Base-by-base conservation (phyloP, 2,329 filamentous ascomycete species). In the Aureobasidium zeae region DNA sequence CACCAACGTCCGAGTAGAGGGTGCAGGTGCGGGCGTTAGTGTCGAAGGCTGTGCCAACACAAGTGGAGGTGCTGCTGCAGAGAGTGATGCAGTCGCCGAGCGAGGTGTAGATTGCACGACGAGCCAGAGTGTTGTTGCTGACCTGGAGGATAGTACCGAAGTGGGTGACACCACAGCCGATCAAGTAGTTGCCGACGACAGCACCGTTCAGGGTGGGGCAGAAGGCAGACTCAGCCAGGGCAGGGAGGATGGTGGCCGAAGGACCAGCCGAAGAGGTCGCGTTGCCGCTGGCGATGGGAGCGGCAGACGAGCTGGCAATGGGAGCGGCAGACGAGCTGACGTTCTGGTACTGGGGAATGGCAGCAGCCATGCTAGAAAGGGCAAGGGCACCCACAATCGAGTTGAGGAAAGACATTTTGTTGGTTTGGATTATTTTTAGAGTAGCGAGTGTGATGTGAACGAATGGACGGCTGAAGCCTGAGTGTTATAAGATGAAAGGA, bases 381-480 rank as follows among this genome's bases (percentile, higher is more conserved):
- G 36, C 24, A 25, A 46, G 22, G 31, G 33, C 44, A 22, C 35
- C 30, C 29, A 35, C 35, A 25, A 36, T 37, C 34, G 28, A 25
- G 35, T 10, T 46, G 44, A 46, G 19, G 35, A 36, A 46, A 41
- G 44, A 31, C 44, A 41, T 46, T 46, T 45, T 45, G 43, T 28
- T 34, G 29, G 30, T 43, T 41, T 34, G 39, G 28, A 30, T 44
- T 36, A 36, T 31, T 44, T n/a, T n/a, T n/a, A n/a, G n/a, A 19
- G 21, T 26, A 45, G 34, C 43, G 43, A 45, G 28, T 45, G 43
- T 43, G 13, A 22, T 19, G 39, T 26, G 22, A 43, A 43, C 12
- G 39, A 43, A 43, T 43, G 39, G 39, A 43, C 39, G 39, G 39
- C 39, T 43, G 39, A 43, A 43, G 39, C 39, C 39, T 43, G 39